Base-by-base conservation (phyloP, 768 basidiomycete genomes). In the Piloderma croceum region DNA sequence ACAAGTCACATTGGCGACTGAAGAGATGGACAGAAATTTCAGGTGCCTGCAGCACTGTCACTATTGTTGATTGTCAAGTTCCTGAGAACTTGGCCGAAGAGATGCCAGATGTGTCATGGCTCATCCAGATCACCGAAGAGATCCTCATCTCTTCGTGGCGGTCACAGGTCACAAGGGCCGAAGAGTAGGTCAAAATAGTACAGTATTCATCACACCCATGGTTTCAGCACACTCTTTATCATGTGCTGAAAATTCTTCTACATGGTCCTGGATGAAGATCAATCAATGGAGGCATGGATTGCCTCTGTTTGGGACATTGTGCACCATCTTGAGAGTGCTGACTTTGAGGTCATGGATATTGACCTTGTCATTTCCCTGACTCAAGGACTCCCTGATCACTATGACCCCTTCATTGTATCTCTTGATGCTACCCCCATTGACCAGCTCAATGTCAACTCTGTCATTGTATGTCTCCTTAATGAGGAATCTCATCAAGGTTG, bases 331-430 rank as follows among this genome's bases (percentile, higher is more conserved):
- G 33, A 44, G 27, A 41, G 44, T 5, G 44, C 51, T 24, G 52
- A 47, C n/a, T 40, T 54, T 17, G 27, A 24, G 4, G 43, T 59
- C 22, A 24, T 23, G 10, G 58, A 61, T 19, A 48, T 58, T 15
- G 59, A 63, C 38, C 41, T 48, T 17, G 57, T 62, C 39, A 42
- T 63, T n/a, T 47, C 49, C 3, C 52, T 60, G 37, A 61, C 54
- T 3, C 31, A 36, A 15, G 43, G 51, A 10, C 37, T 53, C 11
- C 44, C 42, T 12, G 11, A 18, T 21, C 36, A 45, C 7, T 49
- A 51, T 31, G 36, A 35, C 6, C 41, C 23, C 10, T 36, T 51
- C 24, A 34, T 56, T 31, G 41, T 52, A n/a, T 42, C 52, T 15
- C 34, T 55, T 22, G 31, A 55, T 27, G 13, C 46, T 13, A 43